Evolutionary conservation across 2,329 filamentous ascomycete species (phyloP).

Genomic region (Neoascochyta sp.): DNA sequence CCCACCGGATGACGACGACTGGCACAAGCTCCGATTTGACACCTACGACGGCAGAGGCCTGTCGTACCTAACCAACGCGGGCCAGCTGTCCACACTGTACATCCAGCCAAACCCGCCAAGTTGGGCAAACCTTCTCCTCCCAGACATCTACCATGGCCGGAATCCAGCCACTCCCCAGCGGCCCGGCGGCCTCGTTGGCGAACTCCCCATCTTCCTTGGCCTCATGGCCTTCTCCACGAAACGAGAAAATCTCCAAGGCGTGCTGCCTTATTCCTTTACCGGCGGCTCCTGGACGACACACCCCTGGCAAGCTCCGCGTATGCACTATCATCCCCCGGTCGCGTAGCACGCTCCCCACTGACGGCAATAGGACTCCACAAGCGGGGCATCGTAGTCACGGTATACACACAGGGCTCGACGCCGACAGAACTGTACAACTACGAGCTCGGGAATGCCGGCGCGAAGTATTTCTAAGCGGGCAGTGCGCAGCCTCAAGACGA

Average conservation of each 20-base stretch:
- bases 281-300: constrained; percentile 17
- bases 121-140: constrained; percentile 23
- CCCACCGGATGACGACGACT: constrained; percentile 6
- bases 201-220: constrained; percentile 32
- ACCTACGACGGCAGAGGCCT: constrained; percentile 9
- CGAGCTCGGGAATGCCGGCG: no score
- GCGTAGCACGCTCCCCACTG: no score
- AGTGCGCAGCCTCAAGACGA: no score
- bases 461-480: no score
- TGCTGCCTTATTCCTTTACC: constrained; percentile 16
- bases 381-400: constrained; percentile 27
- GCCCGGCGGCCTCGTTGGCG: constrained; percentile 26
- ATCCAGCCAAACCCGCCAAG: constrained; percentile 8
- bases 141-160: constrained; percentile 23
- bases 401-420: no score
- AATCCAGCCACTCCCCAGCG: neutral
- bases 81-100: constrained; percentile 7
- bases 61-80: constrained; percentile 24
- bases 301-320: no score
- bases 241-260: constrained; percentile 3
- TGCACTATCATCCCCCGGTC: no score
- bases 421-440: no score
- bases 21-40: constrained; percentile 23
- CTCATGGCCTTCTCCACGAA: constrained; percentile 26
- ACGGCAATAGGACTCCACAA: constrained; percentile 17